Evolutionary conservation across 148 eudicot genomes (phyloP), one percentile per base, ranked within the genome.

Genomic region (Vaccinium myrtillus): DNA sequence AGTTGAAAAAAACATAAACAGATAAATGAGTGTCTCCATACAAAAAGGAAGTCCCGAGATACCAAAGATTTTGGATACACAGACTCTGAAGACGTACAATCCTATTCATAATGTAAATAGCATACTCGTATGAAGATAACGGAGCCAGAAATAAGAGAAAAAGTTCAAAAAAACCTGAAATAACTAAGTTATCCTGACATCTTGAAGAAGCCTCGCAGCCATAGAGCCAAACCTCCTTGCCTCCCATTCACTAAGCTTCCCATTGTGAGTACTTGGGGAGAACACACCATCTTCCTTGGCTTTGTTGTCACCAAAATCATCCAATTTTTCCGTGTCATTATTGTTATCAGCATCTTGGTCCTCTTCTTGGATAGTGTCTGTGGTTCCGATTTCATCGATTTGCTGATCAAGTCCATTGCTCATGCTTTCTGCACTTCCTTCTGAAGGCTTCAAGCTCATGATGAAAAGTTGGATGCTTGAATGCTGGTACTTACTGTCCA

Each of bases 151-250:
- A 81, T 25, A 67, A 71, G 58, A 4, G 36, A 27, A 30, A 46
- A 67, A 30, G 25, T 10, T 5, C 15, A 54, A 23, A 53, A 53
- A 75, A 87, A 69, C 36, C 82, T 70, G 70, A 59, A 36, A 61
- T 12, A 39, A 39, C 74, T 85, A 90, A 55, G 88, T 77, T 54
- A 93, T 93, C 77, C 89, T 93, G 69, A 96, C 92, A 92, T 93
- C 98, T 69, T 92, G 92, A 77, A 96, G 94, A 81, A 96, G 98
- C 55, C 95, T 90, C 71, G 98, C 98, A 61, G 98, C 98, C 98
- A 96, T 96, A 74, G 98, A 91, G 10, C 98, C 98, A 73, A 83
- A 89, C 89, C 98, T 96, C 87, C 98, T 91, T 18, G 92, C 93
- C 87, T 96, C 97, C 98, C 98, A 96, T 36, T 93, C 94, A 85